Percentiles rank a stretch among this genome's conserved stretches.
These are phyloP conservation scores for Corniculantispora saksenae DNA, from an alignment of 2,329 filamentous ascomycete species.

Conservation along the genomic window DNA sequence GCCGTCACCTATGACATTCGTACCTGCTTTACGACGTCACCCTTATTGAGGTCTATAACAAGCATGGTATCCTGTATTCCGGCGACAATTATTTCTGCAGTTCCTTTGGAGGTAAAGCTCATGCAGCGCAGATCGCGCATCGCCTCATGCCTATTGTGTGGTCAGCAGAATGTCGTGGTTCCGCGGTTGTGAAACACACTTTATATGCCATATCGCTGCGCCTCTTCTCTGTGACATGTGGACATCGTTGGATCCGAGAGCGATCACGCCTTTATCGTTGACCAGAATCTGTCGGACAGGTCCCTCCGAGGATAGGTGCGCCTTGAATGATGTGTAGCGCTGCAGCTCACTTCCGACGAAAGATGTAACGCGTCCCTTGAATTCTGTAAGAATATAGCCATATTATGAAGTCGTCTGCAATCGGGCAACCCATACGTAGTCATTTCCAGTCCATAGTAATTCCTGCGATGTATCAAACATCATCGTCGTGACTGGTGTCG, in stretches of 20 bases:
- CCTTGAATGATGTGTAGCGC: slow-evolving; percentile 86
- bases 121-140: slow-evolving; percentile 92
- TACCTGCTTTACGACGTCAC: slow-evolving; percentile 69
- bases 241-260: slow-evolving; percentile 78
- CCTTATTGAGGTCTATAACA: slow-evolving; percentile 69
- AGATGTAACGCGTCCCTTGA: slow-evolving; percentile 80
- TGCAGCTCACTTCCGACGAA: slow-evolving; percentile 86
- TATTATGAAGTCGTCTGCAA: neutral
- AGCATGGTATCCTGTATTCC: slow-evolving; percentile 88
- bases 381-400: slow-evolving; percentile 27
- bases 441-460: slow-evolving; percentile 89
- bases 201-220: slow-evolving; percentile 83
- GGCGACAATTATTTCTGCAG: slow-evolving; percentile 80
- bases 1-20: neutral
- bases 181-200: slow-evolving; percentile 45
- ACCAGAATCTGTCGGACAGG: slow-evolving; percentile 85
- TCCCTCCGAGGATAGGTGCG: slow-evolving; percentile 72
- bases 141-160: slow-evolving; percentile 57
- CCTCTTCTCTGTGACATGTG: slow-evolving; percentile 88
- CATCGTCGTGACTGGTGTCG: slow-evolving; percentile 74
- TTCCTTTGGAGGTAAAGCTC: slow-evolving; percentile 88
- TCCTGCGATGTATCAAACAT: slow-evolving; percentile 90
- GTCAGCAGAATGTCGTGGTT: slow-evolving; percentile 23
- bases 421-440: slow-evolving; percentile 63
- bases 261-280: slow-evolving; percentile 86